Evolutionary conservation across 495 filamentous ascomycete species (phyloP).

Genomic region (Aspergillus egyptiacus): DNA sequence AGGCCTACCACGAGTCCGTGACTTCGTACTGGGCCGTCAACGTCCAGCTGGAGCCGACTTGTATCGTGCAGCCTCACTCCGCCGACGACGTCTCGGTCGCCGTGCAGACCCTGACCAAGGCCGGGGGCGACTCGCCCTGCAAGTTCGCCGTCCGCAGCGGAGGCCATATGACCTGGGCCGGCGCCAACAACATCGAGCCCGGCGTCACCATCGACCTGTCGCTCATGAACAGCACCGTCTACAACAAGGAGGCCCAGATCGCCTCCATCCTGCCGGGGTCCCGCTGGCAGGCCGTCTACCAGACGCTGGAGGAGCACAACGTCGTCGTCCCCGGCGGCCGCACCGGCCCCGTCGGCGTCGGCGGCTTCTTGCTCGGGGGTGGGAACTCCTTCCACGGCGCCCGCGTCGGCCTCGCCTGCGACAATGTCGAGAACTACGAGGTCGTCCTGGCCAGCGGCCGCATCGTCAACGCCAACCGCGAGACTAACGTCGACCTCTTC

Average conservation of each 20-base stretch:
- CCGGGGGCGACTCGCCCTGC: slow-evolving; percentile 20
- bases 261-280: slow-evolving; percentile 40
- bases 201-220: slow-evolving; percentile 50
- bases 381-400: slow-evolving; percentile 37
- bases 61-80: slow-evolving; percentile 28
- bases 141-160: slow-evolving; percentile 45
- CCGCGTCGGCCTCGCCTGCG: slow-evolving; percentile 40
- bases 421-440: slow-evolving; percentile 44
- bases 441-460: slow-evolving; percentile 48
- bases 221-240: slow-evolving; percentile 36
- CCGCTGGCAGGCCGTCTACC: slow-evolving; percentile 41
- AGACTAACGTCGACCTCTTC: slow-evolving; percentile 41
- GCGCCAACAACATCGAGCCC: slow-evolving; percentile 33
- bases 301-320: slow-evolving; percentile 24
- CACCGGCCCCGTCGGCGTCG: slow-evolving; percentile 36
- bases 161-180: slow-evolving; percentile 37
- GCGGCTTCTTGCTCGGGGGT: slow-evolving; percentile 39
- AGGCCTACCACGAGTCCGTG: slow-evolving; percentile 14
- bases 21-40: slow-evolving; percentile 29
- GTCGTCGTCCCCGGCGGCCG: slow-evolving; percentile 38
- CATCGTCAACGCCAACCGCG: slow-evolving; percentile 42
- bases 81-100: slow-evolving; percentile 32
- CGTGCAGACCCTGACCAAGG: slow-evolving; percentile 22
- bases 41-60: slow-evolving; percentile 29
- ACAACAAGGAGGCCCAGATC: slow-evolving; percentile 29